Base-by-base conservation (phyloP, 768 basidiomycete species). In the Naganishia onofrii region DNA sequence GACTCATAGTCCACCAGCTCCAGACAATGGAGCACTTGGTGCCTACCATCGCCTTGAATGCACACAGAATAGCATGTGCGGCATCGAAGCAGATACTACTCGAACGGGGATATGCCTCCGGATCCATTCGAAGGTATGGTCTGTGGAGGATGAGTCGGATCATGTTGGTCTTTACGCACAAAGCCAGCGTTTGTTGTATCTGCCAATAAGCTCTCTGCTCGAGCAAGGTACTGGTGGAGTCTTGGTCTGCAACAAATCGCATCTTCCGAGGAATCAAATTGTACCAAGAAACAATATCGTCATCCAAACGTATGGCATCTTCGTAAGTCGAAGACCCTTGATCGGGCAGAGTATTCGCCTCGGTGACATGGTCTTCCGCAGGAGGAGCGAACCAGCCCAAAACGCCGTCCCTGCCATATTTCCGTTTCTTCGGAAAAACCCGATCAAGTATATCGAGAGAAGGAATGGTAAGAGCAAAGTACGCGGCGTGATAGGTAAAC, bases 1-100 rank as follows among this genome's bases (percentile, higher is more conserved):
- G 76, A 4, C 75, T 72, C 74, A 79, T 76, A 0, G 79, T 79
- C 79, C 79, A 80, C 76, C 78, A 79, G 29, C 74, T 72, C 78
- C 78, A 80, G 23, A 74, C 73, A 17, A 79, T 72, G n/a, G 76
- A 76, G 34, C 74, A 71, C 32, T 76, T 76, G 15, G 75, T 74
- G 21, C 65, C 63, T 1, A 70, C 70, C 68, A 76, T 78, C 1
- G 76, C 72, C 19, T 77, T 79, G 82, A 94, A 95, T 7, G 77
- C 78, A 42, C 77, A 72, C 3, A 87, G 78, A 65, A 88, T 87
- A 67, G 90, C 84, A 54, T 84, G 85, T 17, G 82, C 78, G 1
- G 86, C 82, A 69, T 88, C 81, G 82, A 92, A 93, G 80, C 93
- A 96, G 1, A 79, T 78, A 1, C 89, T 90, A 0, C 87, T 67